Percentiles rank a stretch among this genome's conserved stretches.
Evolutionary conservation across 2,329 filamentous ascomycete genomes (phyloP).

Genomic region (Apiospora pterosperma): DNA sequence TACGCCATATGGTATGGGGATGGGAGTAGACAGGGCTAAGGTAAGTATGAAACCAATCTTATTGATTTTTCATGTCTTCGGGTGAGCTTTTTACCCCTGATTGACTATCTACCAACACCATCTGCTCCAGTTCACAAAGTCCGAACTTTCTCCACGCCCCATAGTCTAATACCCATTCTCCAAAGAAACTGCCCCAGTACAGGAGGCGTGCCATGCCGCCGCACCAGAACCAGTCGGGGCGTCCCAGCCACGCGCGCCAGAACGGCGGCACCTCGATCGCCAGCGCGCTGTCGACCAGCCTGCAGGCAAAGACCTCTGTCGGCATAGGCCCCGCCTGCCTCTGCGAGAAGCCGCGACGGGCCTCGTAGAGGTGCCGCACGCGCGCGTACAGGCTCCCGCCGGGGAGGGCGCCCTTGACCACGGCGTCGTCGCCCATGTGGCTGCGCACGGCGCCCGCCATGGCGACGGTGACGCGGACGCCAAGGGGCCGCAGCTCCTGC

Average conservation of each 20-base stretch:
- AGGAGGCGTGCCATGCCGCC: slow-evolving; percentile 24
- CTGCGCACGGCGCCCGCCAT: slow-evolving; percentile 47
- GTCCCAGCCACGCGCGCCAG: slow-evolving; percentile 25
- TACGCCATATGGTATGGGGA: too few relatives aligned
- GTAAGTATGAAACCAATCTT: too few relatives aligned
- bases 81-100: neutral
- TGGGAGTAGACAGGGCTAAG: too few relatives aligned
- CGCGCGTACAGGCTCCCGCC: slow-evolving; percentile 40
- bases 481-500: slow-evolving; percentile 47
- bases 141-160: slow-evolving; percentile 23
- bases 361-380: slow-evolving; percentile 39
- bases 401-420: slow-evolving; percentile 36
- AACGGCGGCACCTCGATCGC: slow-evolving; percentile 34
- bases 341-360: slow-evolving; percentile 42
- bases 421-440: slow-evolving; percentile 38
- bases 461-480: slow-evolving; percentile 50
- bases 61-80: neutral
- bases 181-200: slow-evolving; percentile 15
- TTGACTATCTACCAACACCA: neutral
- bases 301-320: slow-evolving; percentile 38
- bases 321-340: slow-evolving; percentile 36
- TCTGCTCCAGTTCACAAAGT: slow-evolving; percentile 14
- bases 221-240: slow-evolving; percentile 33
- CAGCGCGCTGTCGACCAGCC: slow-evolving; percentile 40
- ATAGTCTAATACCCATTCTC: slow-evolving; percentile 30